Evolutionary conservation across 345 rosid species (phyloP).

Genomic region (Capsella bursapastoris): DNA sequence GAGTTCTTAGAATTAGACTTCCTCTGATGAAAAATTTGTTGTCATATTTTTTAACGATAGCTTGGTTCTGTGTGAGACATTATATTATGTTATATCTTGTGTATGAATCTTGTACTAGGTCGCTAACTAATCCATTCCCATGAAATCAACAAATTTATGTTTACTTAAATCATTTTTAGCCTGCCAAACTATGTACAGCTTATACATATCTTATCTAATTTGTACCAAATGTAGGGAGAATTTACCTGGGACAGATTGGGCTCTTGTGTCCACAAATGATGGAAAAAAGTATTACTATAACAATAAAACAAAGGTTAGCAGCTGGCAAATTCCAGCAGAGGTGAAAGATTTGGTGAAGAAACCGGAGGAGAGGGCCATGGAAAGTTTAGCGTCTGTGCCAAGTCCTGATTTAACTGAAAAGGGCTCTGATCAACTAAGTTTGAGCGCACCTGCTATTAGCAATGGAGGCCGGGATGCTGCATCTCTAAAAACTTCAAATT

Average conservation of each 20-base stretch:
- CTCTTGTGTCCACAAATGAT: constrained; percentile 78
- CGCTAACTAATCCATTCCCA: constrained; percentile 16
- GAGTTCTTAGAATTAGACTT: constrained; percentile 47
- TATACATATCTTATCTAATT: constrained; percentile 7
- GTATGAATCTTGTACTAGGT: constrained; percentile 27
- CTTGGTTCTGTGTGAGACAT: constrained; percentile 12
- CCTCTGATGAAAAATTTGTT: constrained; percentile 3
- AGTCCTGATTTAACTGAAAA: constrained; percentile 57
- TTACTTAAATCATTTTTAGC: constrained; percentile 11
- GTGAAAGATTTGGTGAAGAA: constrained; percentile 75
- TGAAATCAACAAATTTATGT: constrained; percentile 9
- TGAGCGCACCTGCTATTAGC: constrained; percentile 79
- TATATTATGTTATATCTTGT: constrained; percentile 11
- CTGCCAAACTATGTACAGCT: constrained; percentile 3
- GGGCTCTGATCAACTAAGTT: constrained; percentile 56
- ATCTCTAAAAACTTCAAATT: constrained; percentile 57
- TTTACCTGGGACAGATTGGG: constrained; percentile 91
- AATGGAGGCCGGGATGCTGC: constrained; percentile 89
- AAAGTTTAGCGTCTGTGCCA: constrained; percentile 49
- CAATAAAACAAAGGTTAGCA: constrained; percentile 91
- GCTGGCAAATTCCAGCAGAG: constrained; percentile 95
- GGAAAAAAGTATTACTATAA: constrained; percentile 93
- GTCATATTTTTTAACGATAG: constrained; percentile 15
- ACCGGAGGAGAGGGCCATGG: constrained; percentile 60
- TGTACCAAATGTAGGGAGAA: constrained; percentile 62